These are phyloP conservation scores for Mycena indigotica DNA, from an alignment of 768 basidiomycete species.

Conservation along the genomic window DNA sequence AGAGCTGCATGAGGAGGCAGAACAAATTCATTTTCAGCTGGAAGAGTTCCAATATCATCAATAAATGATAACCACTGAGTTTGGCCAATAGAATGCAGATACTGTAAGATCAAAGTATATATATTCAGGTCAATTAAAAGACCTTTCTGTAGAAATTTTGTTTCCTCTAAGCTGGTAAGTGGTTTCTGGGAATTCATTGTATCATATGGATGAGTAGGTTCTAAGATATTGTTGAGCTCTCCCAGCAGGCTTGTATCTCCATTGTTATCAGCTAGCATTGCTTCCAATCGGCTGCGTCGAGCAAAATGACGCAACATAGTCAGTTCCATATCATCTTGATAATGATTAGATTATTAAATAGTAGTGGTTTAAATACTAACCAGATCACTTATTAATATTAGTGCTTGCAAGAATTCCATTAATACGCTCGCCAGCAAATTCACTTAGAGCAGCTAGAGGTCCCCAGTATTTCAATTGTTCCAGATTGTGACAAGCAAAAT, in stretches of 20 bases:
- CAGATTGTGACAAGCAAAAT: slow-evolving; percentile 37
- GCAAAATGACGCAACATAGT: slow-evolving; percentile 15
- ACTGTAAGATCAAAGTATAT: neutral
- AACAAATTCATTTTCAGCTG: neutral
- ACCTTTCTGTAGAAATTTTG: neutral
- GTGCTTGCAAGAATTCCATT: slow-evolving; percentile 31
- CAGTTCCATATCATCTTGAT: slow-evolving; percentile 14
- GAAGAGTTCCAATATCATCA: neutral
- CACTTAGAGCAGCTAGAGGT: slow-evolving; percentile 30
- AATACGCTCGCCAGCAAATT: slow-evolving; percentile 33
- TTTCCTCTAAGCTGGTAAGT: neutral
- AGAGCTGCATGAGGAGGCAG: slow-evolving; percentile 21
- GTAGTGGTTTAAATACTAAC: slow-evolving; percentile 11
- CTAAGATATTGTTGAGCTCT: neutral
- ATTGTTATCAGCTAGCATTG: neutral
- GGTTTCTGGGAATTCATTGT: neutral
- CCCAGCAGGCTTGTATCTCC: neutral
- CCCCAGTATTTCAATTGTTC: slow-evolving; percentile 35
- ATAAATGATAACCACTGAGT: neutral
- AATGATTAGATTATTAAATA: neutral
- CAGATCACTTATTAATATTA: slow-evolving; percentile 26
- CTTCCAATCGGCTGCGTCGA: neutral
- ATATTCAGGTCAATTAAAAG: neutral
- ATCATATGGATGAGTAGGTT: neutral
- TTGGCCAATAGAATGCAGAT: neutral